Evolutionary conservation across 2,329 filamentous ascomycete species (phyloP).

Genomic region (Chaetomiaceae sp.): DNA sequence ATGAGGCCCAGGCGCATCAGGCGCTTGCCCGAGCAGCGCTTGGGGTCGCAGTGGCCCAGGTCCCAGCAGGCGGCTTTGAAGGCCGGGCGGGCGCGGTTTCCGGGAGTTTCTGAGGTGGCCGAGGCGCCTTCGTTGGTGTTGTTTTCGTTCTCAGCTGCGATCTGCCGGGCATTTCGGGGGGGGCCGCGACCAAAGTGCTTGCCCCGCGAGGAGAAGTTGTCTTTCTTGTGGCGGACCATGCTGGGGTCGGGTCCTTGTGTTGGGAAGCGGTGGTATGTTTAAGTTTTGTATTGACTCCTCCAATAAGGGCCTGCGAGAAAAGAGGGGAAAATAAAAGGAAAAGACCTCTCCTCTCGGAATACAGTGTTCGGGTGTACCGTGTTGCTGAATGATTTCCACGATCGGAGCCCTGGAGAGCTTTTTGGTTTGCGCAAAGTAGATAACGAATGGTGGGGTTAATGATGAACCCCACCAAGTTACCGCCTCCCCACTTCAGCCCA

Average conservation of each 20-base stretch:
- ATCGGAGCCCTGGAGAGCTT: neutral
- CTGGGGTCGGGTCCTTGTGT: constrained; percentile 4
- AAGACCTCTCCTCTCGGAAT: no score
- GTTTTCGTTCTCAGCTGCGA: constrained; percentile 37
- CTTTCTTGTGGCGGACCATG: constrained; percentile 98
- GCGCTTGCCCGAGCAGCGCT: constrained; percentile 91
- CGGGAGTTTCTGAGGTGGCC: constrained; percentile 30
- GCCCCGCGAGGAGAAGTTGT: constrained; percentile 66
- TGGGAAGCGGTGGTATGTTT: neutral
- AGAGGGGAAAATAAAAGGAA: no score
- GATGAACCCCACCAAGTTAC: constrained; percentile 10
- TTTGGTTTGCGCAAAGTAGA: constrained; percentile 15
- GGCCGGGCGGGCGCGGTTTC: constrained; percentile 38
- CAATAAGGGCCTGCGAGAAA: no score
- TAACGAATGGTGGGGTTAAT: neutral
- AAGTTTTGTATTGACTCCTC: no score
- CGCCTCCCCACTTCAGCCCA: no score
- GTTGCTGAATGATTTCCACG: neutral
- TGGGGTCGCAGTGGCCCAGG: constrained; percentile 93
- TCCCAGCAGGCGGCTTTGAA: constrained; percentile 99
- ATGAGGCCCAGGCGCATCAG: constrained; percentile 90
- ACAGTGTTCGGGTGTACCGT: no score
- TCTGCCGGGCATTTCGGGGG: constrained; percentile 50
- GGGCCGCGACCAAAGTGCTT: constrained; percentile 62
- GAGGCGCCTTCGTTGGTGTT: constrained; percentile 28